Evolutionary conservation across 768 basidiomycete genomes (phyloP).

Genomic region (Xerocomellus chrysenteron): DNA sequence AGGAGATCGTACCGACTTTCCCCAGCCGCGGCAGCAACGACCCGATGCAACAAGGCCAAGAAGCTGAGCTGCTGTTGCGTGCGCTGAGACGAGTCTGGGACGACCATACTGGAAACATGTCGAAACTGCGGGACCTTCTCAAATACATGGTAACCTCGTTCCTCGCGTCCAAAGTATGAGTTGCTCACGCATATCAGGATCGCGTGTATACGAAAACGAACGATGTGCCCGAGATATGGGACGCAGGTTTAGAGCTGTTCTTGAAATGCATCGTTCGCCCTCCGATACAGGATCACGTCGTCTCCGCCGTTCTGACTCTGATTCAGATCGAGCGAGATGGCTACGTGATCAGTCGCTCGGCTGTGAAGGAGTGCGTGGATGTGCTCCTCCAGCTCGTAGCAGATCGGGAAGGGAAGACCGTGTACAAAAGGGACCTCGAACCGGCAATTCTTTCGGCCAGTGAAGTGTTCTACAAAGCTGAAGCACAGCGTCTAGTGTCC

Average conservation of each 20-base stretch:
- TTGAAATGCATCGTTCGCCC: slow-evolving; percentile 73
- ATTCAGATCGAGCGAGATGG: slow-evolving; percentile 92
- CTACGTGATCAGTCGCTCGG: slow-evolving; percentile 85
- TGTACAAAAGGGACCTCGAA: slow-evolving; percentile 86
- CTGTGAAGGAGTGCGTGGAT: slow-evolving; percentile 85
- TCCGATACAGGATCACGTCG: slow-evolving; percentile 81
- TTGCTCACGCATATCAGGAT: slow-evolving; percentile 57
- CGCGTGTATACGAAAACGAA: slow-evolving; percentile 78
- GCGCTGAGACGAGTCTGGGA: slow-evolving; percentile 87
- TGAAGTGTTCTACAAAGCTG: slow-evolving; percentile 71
- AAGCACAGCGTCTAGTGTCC: slow-evolving; percentile 68
- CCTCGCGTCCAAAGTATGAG: neutral
- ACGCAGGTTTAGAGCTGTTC: slow-evolving; percentile 82
- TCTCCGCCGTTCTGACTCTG: slow-evolving; percentile 80
- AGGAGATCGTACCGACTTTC: slow-evolving; percentile 79
- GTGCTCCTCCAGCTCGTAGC: slow-evolving; percentile 71
- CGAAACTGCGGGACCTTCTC: slow-evolving; percentile 82
- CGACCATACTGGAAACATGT: slow-evolving; percentile 88
- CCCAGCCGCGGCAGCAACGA: slow-evolving; percentile 69
- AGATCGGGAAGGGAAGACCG: slow-evolving; percentile 48
- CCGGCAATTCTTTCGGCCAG: slow-evolving; percentile 78
- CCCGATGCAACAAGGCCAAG: slow-evolving; percentile 71
- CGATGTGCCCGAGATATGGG: slow-evolving; percentile 76
- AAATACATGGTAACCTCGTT: slow-evolving; percentile 84
- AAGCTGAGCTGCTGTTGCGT: slow-evolving; percentile 83